A percentile compares a stretch with the other conserved stretches of the same genome.
These are phyloP conservation scores for Ophiostoma pallidulum DNA, from an alignment of 2,329 filamentous ascomycete species.

Conservation along the genomic window DNA sequence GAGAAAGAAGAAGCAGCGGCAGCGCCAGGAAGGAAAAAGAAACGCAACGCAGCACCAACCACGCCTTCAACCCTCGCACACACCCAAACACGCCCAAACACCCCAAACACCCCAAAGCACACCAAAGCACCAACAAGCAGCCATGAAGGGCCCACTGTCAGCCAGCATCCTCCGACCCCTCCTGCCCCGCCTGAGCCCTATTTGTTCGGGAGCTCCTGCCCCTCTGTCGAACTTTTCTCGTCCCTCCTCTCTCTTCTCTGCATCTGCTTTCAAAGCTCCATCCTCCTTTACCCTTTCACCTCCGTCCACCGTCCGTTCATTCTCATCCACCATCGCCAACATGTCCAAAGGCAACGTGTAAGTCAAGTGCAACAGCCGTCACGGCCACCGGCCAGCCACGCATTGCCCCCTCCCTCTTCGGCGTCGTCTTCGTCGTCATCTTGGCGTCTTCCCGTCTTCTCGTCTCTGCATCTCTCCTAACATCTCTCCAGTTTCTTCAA, in stretches of 20 bases:
- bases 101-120: too few species aligned
- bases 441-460: too few species aligned
- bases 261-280: conserved; percentile 20
- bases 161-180: conserved; percentile 29
- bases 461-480: conserved; percentile 1
- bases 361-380: too few species aligned
- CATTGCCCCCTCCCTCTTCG: too few species aligned
- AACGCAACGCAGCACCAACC: neutral
- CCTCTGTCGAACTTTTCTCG: conserved; percentile 26
- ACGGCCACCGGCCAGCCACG: too few species aligned
- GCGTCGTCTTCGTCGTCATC: too few species aligned
- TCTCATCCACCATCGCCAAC: conserved; percentile 38
- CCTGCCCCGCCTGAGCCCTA: conserved; percentile 28
- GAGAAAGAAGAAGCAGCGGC: neutral
- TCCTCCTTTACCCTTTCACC: conserved; percentile 25
- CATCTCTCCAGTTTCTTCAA: conserved; percentile 54
- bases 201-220: conserved; percentile 23
- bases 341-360: conserved; percentile 50
- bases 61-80: too few species aligned
- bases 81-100: too few species aligned
- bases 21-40: neutral
- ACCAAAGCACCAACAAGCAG: too few species aligned
- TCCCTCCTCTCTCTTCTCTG: conserved; percentile 22
- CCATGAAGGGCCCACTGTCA: conserved; percentile 19
- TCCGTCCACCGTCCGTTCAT: conserved; percentile 25